phyloP scores from a whole-genome alignment of 1,284 basidiomycete species.

The Boletus albobrunnescens region DNA sequence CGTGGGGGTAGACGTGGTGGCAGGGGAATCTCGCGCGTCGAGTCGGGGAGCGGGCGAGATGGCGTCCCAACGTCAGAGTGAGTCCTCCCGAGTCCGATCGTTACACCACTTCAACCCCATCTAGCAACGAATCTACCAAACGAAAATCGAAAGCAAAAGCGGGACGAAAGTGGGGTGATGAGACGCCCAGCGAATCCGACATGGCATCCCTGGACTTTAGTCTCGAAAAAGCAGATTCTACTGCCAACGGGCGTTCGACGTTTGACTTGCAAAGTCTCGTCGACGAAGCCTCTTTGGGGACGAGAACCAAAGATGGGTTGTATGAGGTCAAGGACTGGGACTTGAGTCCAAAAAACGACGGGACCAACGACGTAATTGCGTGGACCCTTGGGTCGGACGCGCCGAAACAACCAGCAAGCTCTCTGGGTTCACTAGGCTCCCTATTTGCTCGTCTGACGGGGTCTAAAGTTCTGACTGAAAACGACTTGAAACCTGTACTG shows the following conservation, averaged over 20 bases:
- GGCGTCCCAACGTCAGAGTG: slow-evolving; percentile 68
- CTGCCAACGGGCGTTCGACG: slow-evolving; percentile 35
- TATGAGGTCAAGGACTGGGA: slow-evolving; percentile 97
- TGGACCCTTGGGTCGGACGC: slow-evolving; percentile 46
- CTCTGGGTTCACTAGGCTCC: slow-evolving; percentile 63
- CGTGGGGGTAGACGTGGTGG: slow-evolving; percentile 58
- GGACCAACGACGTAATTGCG: slow-evolving; percentile 56
- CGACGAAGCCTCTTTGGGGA: slow-evolving; percentile 78
- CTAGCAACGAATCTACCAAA: slow-evolving; percentile 61
- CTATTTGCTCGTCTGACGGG: slow-evolving; percentile 85
- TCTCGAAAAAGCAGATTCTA: slow-evolving; percentile 44
- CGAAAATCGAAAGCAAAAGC: slow-evolving; percentile 67
- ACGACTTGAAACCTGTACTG: slow-evolving; percentile 85
- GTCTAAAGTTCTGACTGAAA: slow-evolving; percentile 76
- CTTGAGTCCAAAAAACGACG: slow-evolving; percentile 46
- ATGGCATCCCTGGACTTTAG: slow-evolving; percentile 91
- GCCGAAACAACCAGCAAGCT: slow-evolving; percentile 38
- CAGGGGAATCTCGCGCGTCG: slow-evolving; percentile 48
- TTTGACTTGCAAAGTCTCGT: slow-evolving; percentile 63
- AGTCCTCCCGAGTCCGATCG: slow-evolving; percentile 39
- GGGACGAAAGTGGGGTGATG: slow-evolving; percentile 91
- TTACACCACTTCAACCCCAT: slow-evolving; percentile 3
- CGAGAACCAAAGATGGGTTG: slow-evolving; percentile 74
- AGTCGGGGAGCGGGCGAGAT: slow-evolving; percentile 56
- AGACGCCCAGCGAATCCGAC: slow-evolving; percentile 73